Conservation (phyloP, 1,284 basidiomycete species). For the Cryptococcus sp. region DNA sequence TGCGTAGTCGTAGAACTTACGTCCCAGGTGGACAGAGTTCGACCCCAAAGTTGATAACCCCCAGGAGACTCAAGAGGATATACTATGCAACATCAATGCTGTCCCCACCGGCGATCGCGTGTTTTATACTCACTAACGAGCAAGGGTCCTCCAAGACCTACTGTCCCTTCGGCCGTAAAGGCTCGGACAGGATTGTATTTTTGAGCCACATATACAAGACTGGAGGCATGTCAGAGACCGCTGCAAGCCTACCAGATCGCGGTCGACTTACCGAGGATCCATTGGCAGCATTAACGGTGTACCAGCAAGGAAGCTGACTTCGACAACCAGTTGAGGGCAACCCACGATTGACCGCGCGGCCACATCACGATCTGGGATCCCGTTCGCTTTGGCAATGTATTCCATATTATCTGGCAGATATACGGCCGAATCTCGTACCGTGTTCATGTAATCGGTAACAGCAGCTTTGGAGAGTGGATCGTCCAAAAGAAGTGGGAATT, state of each 20-base stretch:
- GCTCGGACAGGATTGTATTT: constrained; percentile 54
- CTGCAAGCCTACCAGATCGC: not conserved
- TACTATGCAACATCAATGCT: constrained; percentile 58
- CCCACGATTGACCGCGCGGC: constrained; percentile 26
- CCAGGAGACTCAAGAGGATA: constrained; percentile 68
- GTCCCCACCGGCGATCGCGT: not conserved
- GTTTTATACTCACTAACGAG: constrained; percentile 27
- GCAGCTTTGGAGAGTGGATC: constrained; percentile 64
- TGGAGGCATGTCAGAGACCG: not conserved
- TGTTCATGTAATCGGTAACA: constrained; percentile 62
- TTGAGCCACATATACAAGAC: constrained; percentile 39
- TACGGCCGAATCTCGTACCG: constrained; percentile 61
- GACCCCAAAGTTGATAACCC: constrained; percentile 64
- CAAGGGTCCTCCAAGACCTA: constrained; percentile 54
- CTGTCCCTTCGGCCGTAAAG: constrained; percentile 56
- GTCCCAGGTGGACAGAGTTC: constrained; percentile 43
- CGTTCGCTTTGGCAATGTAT: constrained; percentile 67
- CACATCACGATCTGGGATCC: constrained; percentile 55
- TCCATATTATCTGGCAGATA: constrained; percentile 70
- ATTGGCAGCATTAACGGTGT: constrained; percentile 49
- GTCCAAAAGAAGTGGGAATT: constrained; percentile 65
- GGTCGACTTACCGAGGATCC: constrained; percentile 57
- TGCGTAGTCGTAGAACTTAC: constrained; percentile 5
- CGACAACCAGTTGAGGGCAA: constrained; percentile 35
- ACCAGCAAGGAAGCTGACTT: constrained; percentile 42